Conservation (phyloP, 352 stramenopile species). For the Phytophthora pseudosyringae region DNA sequence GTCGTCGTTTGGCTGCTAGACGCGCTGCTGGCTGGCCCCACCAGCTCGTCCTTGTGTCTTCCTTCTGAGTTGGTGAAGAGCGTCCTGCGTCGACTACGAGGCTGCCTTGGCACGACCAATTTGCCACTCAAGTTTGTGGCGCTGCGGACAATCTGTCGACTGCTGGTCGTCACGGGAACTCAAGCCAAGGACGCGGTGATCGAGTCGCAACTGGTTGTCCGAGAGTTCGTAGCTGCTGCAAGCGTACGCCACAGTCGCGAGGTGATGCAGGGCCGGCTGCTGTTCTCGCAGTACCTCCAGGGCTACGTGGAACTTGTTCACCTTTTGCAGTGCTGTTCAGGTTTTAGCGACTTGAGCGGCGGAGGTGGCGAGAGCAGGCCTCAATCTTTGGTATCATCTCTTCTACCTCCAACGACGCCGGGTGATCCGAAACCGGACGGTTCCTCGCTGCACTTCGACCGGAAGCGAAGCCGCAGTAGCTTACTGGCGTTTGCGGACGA, state of each 20-base stretch:
- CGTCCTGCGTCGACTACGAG: conserved; percentile 32
- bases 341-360: not conserved
- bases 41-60: not conserved
- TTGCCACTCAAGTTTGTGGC: conserved; percentile 68
- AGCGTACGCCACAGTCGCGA: conserved; percentile 61
- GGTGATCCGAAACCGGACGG: not conserved
- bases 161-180: conserved; percentile 34
- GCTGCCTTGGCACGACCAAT: conserved; percentile 54
- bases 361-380: not conserved
- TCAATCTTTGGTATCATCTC: too few species aligned
- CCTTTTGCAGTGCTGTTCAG: conserved; percentile 20
- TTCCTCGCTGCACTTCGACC: conserved; percentile 50
- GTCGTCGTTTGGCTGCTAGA: conserved; percentile 74
- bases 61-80: conserved; percentile 3
- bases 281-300: conserved; percentile 81
- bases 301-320: conserved; percentile 67
- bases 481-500: conserved; percentile 75
- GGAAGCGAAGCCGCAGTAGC: conserved; percentile 70
- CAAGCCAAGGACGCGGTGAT: not conserved
- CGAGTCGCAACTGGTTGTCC: conserved; percentile 21
- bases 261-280: conserved; percentile 56
- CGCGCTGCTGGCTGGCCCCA: conserved; percentile 33
- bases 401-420: not conserved
- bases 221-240: conserved; percentile 57
- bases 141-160: conserved; percentile 54